Conservation (phyloP, 169 alveolate genomes). For the Plasmodium coatneyi region DNA sequence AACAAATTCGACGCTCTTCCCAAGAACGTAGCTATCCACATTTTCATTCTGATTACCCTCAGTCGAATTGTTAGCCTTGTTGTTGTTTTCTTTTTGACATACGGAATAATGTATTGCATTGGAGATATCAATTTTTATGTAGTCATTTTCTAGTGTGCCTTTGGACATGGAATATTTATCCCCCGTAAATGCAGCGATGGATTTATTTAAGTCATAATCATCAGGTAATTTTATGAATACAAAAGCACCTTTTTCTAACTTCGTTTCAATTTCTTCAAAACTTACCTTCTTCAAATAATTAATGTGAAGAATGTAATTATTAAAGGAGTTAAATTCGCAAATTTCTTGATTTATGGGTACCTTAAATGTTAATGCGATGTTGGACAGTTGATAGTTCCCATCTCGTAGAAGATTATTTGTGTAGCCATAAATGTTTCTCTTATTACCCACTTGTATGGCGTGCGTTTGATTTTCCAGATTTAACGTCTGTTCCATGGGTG, state of each 20-base stretch:
- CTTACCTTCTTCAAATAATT: conserved; percentile 3
- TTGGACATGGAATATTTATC: conserved; percentile 12
- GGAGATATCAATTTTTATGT: conserved; percentile 20
- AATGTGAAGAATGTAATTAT: conserved; percentile 16
- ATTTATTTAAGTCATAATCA: not conserved
- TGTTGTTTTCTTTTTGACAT: not conserved
- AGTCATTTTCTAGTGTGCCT: conserved; percentile 58
- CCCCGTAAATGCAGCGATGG: conserved; percentile 24
- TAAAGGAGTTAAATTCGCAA: conserved; percentile 29
- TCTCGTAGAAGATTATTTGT: not conserved
- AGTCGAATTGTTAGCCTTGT: not conserved
- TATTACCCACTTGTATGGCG: not conserved
- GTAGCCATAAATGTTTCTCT: conserved; percentile 13
- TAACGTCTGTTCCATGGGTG: not conserved
- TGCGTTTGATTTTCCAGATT: not conserved
- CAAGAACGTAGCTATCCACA: not conserved
- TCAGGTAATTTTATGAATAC: conserved; percentile 18
- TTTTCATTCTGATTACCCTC: not conserved
- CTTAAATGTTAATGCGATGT: conserved; percentile 17
- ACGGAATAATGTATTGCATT: not conserved
- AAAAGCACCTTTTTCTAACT: conserved; percentile 12
- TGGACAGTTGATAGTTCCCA: conserved; percentile 4
- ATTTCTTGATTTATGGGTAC: conserved; percentile 26
- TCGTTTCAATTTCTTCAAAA: not conserved
- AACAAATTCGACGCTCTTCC: conserved; percentile 3